A percentile compares a stretch with the other conserved stretches of the same genome.
These are phyloP conservation scores for Arthrobotrys pseudoclavata DNA, from an alignment of 2,329 filamentous ascomycete genomes.

Conservation along the genomic window DNA sequence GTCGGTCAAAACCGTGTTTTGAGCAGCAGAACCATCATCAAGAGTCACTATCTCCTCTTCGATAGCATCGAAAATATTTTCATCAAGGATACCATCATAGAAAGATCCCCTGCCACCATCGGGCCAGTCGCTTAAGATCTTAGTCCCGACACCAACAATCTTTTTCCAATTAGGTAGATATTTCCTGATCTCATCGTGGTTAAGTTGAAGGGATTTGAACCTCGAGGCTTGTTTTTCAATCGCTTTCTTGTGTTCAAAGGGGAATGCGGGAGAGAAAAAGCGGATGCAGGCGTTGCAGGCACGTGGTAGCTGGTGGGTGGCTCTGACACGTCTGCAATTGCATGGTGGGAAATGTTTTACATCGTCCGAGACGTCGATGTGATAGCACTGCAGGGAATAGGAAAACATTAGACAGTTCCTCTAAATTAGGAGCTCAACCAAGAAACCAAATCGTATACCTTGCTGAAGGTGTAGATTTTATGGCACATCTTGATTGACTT, in stretches of 20 bases:
- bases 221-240: constrained; percentile 2
- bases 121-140: background rate
- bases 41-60: background rate
- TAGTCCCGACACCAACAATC: constrained; percentile 34
- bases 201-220: background rate
- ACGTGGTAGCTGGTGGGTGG: constrained; percentile 16
- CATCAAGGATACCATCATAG: background rate
- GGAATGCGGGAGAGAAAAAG: constrained; percentile 10
- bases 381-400: constrained; percentile 28
- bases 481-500: constrained; percentile 42
- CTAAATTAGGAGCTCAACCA: background rate
- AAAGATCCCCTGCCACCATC: background rate
- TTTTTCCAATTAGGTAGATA: constrained; percentile 25
- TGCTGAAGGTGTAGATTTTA: constrained; percentile 46
- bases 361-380: constrained; percentile 55
- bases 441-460: background rate
- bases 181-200: background rate
- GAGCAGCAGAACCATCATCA: background rate
- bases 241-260: constrained; percentile 35
- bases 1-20: background rate
- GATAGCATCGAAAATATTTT: background rate
- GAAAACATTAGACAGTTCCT: background rate
- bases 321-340: constrained; percentile 23
- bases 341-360: constrained; percentile 46
- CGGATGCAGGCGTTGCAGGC: constrained; percentile 49